These are phyloP conservation scores for Ascochyta pisi DNA, from an alignment of 2,329 filamentous ascomycete species.

Conservation along the genomic window DNA sequence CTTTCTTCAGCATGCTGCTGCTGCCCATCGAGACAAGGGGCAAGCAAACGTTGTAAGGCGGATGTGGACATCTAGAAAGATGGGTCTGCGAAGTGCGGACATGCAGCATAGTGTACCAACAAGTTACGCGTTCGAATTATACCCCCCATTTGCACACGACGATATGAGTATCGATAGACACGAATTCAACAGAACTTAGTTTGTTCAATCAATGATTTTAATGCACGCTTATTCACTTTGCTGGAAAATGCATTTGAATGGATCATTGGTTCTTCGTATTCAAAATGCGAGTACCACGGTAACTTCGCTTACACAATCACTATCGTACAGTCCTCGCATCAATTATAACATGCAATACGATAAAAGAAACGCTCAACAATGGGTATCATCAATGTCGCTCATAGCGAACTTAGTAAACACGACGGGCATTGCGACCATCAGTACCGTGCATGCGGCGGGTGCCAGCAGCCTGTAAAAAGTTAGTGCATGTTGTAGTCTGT, in stretches of 20 bases:
- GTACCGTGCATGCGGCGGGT: constrained; percentile 77
- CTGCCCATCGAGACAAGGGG: constrained; percentile 55
- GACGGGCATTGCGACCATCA: constrained; percentile 65
- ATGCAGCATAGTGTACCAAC: neutral
- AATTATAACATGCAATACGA: neutral
- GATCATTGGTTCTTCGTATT: neutral
- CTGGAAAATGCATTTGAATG: neutral
- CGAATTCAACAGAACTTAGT: neutral
- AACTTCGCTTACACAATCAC: neutral
- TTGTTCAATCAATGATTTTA: no score
- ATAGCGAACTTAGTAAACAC: constrained; percentile 29
- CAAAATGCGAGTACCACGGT: neutral
- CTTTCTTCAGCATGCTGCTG: constrained; percentile 51
- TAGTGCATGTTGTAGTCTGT: neutral
- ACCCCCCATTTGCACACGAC: neutral
- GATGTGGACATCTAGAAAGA: no score
- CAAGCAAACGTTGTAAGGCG: constrained; percentile 48
- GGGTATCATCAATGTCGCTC: constrained; percentile 2
- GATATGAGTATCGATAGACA: neutral
- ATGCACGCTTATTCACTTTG: neutral
- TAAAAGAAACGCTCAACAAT: constrained; percentile 3
- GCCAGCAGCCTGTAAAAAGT: constrained; percentile 67
- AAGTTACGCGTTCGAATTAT: neutral
- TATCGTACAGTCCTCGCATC: constrained; percentile 1
- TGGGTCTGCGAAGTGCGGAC: neutral